Evolutionary conservation across 1,139 yeast species (phyloP), one percentile per base, ranked within the genome.

Genomic region (Yarrowia galli): DNA sequence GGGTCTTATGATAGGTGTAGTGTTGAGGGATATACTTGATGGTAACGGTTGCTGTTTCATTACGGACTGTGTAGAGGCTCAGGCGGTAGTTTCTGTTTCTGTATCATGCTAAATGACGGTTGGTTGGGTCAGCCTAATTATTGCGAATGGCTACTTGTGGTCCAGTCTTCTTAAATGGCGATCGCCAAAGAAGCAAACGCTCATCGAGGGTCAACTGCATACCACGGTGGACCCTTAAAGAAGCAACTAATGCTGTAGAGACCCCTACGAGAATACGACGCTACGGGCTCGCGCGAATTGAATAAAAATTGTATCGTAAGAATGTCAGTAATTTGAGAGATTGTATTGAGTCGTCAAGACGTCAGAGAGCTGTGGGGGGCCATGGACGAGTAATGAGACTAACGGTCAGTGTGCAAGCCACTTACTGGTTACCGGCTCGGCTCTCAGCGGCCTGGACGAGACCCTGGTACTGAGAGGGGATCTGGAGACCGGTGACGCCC

Each of bases 391-490:
- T n/a, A n/a, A n/a, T n/a, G n/a, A n/a, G n/a, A n/a, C n/a, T n/a
- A n/a, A n/a, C n/a, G n/a, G n/a, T n/a, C n/a, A n/a, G n/a, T n/a
- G n/a, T n/a, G n/a, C n/a, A n/a, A n/a, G n/a, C n/a, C n/a, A 28
- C 12, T 53, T 38, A 54, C 46, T 54, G 23, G 22, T 36, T 35
- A 13, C 60, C 60, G 5, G 45, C 60, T 22, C 45, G 45, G 60
- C 22, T 36, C 43, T 36, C 58, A 12, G 58, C 58, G 32, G 43
- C 43, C 58, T 53, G 58, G 43, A 53, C 42, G 16, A 15, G 36
- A 2, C 46, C 60, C 45, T 36, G 35, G 60, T 54, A 54, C 60
- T 54, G 60, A 35, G 45, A 23, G 10, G 60, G 60, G 28, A 54
- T n/a, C 13, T 54, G 45, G 46, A 54, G 32, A 23, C 46, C 46